These are phyloP conservation scores for Stagonosporopsis vannaccii DNA, from an alignment of 2,329 filamentous ascomycete genomes.

Conservation along the genomic window DNA sequence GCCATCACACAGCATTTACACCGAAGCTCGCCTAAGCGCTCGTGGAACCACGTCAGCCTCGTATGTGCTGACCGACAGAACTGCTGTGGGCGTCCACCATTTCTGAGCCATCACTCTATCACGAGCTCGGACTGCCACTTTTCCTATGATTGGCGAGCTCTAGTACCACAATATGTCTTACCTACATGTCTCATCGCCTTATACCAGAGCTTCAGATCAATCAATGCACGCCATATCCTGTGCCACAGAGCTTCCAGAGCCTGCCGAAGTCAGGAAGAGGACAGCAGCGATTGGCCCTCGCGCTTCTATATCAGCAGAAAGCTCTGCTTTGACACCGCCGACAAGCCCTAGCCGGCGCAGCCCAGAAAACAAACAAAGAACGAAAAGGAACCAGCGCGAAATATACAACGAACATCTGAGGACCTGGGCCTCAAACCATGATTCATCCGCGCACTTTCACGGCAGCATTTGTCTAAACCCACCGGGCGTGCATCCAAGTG, in stretches of 20 bases:
- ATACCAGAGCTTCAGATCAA: neutral
- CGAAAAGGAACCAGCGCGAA: constrained; percentile 29
- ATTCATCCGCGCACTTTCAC: constrained; percentile 39
- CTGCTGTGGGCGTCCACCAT: neutral
- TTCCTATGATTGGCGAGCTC: neutral
- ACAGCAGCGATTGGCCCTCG: neutral
- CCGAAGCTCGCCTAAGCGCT: constrained; percentile 1
- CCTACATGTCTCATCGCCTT: neutral
- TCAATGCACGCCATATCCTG: neutral
- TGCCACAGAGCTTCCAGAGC: neutral
- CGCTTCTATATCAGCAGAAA: neutral
- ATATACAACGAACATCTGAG: constrained; percentile 32
- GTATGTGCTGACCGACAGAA: constrained; percentile 2
- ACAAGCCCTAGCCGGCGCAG: constrained; percentile 21
- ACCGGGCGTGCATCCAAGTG: constrained; percentile 5
- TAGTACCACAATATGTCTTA: constrained; percentile 3
- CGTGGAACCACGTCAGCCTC: constrained; percentile 7
- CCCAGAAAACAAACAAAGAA: constrained; percentile 25
- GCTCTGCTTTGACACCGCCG: constrained; percentile 5
- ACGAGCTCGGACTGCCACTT: neutral
- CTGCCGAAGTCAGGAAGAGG: neutral
- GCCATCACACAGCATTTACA: constrained; percentile 2
- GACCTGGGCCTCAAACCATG: constrained; percentile 38
- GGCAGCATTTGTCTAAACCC: constrained; percentile 35
- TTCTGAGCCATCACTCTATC: constrained; percentile 4